These are phyloP conservation scores for Cryphonectria carpinicola DNA, from an alignment of 2,329 filamentous ascomycete genomes.

Conservation along the genomic window DNA sequence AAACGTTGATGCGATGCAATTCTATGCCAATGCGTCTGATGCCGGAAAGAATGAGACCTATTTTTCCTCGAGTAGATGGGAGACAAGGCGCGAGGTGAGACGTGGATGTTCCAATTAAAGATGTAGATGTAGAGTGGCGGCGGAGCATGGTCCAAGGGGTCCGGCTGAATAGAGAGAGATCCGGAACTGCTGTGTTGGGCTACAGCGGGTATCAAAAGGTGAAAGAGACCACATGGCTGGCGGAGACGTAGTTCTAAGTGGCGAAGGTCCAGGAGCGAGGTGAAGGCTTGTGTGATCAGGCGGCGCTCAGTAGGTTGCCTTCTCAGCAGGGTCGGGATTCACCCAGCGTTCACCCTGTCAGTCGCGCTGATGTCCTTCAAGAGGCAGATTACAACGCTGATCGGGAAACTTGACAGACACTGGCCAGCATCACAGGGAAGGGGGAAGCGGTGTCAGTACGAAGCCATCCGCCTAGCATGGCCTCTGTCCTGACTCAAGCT, in stretches of 20 bases:
- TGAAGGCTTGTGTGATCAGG: background rate
- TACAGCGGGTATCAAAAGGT: constrained; percentile 2
- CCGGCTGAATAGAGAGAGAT: background rate
- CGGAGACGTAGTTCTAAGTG: background rate
- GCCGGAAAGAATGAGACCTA: constrained; percentile 32
- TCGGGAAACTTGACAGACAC: background rate
- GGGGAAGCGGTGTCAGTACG: constrained; percentile 44
- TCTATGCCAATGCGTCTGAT: constrained; percentile 38
- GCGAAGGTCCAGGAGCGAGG: background rate
- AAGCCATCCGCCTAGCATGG: constrained; percentile 64
- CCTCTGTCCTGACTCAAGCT: constrained; percentile 54
- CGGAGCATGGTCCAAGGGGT: constrained; percentile 15
- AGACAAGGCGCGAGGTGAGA: constrained; percentile 22
- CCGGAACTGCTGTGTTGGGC: constrained; percentile 19
- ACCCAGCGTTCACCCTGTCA: background rate
- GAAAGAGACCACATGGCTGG: constrained; percentile 13
- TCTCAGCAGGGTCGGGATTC: background rate
- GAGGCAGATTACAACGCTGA: background rate
- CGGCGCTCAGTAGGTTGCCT: background rate
- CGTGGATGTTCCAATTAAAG: constrained; percentile 27
- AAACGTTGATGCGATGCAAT: constrained; percentile 32
- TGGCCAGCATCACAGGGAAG: constrained; percentile 1
- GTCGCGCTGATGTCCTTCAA: background rate
- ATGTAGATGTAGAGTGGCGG: constrained; percentile 24
- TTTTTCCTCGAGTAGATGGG: constrained; percentile 23